A percentile compares a stretch with the other conserved stretches of the same genome.
These are phyloP conservation scores for Huntiella decipiens DNA, from an alignment of 2,329 filamentous ascomycete genomes.

Conservation along the genomic window DNA sequence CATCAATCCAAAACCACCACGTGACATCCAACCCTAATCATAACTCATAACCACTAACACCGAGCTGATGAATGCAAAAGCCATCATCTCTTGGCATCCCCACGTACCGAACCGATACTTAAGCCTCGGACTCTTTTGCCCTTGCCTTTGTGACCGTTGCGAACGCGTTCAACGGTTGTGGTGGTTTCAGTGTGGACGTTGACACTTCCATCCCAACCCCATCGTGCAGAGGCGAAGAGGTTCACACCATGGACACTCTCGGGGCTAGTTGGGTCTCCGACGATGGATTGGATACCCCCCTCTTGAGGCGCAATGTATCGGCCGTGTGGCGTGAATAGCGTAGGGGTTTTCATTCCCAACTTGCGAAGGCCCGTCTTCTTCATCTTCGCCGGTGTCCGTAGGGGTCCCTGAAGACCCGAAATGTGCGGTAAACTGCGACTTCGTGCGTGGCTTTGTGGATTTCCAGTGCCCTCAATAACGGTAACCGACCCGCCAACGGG, in stretches of 20 bases:
- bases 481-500: background rate
- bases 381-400: slow-evolving; percentile 10
- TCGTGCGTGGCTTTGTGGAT: background rate
- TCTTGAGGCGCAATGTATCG: no score
- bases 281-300: no score
- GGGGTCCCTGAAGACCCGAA: slow-evolving; percentile 4
- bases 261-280: background rate
- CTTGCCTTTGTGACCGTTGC: no score
- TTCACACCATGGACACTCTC: background rate
- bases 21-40: no score
- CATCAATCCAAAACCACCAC: no score
- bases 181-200: slow-evolving; percentile 2
- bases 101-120: no score
- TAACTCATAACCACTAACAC: no score
- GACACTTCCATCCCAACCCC: background rate
- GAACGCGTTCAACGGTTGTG: background rate
- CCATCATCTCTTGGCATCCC: no score
- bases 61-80: no score
- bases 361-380: slow-evolving; percentile 2
- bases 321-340: no score
- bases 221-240: slow-evolving; percentile 1
- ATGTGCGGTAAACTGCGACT: slow-evolving; percentile 8
- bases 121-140: no score
- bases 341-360: background rate
- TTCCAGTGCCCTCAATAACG: background rate